A percentile compares a stretch with the other conserved stretches of the same genome.
These are phyloP conservation scores for Nicotiana undulata DNA, from an alignment of 257 asterid species.

Conservation along the genomic window DNA sequence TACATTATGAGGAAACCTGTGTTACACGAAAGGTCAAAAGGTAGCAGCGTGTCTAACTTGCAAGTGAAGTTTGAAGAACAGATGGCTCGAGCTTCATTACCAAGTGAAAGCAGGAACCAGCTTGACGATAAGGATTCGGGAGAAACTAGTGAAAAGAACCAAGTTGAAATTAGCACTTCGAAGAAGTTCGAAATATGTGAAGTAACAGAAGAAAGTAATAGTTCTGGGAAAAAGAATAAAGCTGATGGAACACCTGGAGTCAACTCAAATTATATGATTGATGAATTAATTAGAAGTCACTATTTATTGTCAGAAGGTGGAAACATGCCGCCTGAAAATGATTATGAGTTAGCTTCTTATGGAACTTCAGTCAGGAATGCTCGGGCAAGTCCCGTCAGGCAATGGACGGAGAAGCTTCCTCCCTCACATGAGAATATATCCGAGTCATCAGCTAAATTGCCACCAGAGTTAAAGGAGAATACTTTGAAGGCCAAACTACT, in stretches of 20 bases:
- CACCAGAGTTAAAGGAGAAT: conserved; percentile 54
- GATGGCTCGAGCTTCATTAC: conserved; percentile 32
- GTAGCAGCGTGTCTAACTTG: conserved; percentile 29
- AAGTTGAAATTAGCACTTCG: conserved; percentile 33
- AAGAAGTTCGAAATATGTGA: conserved; percentile 40
- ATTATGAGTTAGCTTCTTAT: conserved; percentile 33
- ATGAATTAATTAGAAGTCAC: conserved; percentile 61
- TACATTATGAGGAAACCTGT: conserved; percentile 32
- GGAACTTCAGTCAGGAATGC: conserved; percentile 51
- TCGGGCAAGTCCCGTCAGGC: conserved; percentile 72
- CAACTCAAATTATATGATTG: conserved; percentile 51
- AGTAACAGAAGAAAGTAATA: conserved; percentile 28
- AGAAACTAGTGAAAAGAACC: conserved; percentile 18
- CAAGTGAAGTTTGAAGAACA: conserved; percentile 71
- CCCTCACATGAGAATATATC: conserved; percentile 45
- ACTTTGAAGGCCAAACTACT: conserved; percentile 61
- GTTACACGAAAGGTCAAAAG: conserved; percentile 31
- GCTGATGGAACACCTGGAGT: conserved; percentile 29
- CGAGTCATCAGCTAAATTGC: conserved; percentile 58
- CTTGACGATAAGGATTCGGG: conserved; percentile 21
- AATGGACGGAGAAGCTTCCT: conserved; percentile 67
- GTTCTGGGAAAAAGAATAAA: conserved; percentile 35
- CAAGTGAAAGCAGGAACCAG: conserved; percentile 20
- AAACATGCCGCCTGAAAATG: conserved; percentile 40
- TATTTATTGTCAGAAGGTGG: conserved; percentile 57